Conservation (phyloP, 2,329 filamentous ascomycete species). For the Byssochlamys sp. region DNA sequence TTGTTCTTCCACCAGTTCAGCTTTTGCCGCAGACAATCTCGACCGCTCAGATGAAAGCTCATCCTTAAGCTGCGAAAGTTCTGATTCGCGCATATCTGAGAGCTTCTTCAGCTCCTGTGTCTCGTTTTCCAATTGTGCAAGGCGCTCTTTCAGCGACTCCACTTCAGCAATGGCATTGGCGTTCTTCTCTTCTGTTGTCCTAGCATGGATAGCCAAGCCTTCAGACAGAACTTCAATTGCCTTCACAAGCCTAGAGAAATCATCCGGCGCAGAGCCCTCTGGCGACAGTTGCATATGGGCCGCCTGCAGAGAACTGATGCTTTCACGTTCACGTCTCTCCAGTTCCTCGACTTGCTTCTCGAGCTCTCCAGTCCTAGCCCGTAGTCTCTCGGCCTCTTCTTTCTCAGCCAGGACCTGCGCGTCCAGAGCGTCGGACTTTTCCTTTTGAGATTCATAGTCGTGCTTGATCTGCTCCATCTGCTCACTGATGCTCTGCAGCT, state of each 20-base stretch:
- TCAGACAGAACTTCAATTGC: slow-evolving; percentile 49
- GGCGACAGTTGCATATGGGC: slow-evolving; percentile 52
- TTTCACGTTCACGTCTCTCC: slow-evolving; percentile 45
- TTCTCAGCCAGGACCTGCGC: slow-evolving; percentile 47
- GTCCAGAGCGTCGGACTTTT: slow-evolving; percentile 51
- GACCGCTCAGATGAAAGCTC: slow-evolving; percentile 40
- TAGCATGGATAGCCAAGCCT: slow-evolving; percentile 51
- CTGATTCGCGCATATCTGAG: slow-evolving; percentile 44
- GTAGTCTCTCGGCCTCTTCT: slow-evolving; percentile 37
- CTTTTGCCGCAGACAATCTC: slow-evolving; percentile 37
- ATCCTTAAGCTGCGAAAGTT: slow-evolving; percentile 46
- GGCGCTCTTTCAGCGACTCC: slow-evolving; percentile 47
- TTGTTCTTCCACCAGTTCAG: slow-evolving; percentile 56
- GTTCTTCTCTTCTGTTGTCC: slow-evolving; percentile 51
- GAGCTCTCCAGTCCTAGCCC: slow-evolving; percentile 37
- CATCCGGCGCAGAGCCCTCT: slow-evolving; percentile 44
- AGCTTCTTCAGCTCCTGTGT: slow-evolving; percentile 46
- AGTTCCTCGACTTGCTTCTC: slow-evolving; percentile 43
- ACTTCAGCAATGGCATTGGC: slow-evolving; percentile 55
- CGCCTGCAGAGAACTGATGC: slow-evolving; percentile 48
- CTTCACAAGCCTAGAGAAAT: slow-evolving; percentile 51
- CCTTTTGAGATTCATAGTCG: slow-evolving; percentile 50
- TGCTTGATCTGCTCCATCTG: slow-evolving; percentile 50
- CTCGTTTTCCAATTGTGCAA: slow-evolving; percentile 50
- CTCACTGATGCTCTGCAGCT: slow-evolving; percentile 23